Conservation (phyloP, 2,329 filamentous ascomycete genomes). For the Pseudocercospora cruenta region DNA sequence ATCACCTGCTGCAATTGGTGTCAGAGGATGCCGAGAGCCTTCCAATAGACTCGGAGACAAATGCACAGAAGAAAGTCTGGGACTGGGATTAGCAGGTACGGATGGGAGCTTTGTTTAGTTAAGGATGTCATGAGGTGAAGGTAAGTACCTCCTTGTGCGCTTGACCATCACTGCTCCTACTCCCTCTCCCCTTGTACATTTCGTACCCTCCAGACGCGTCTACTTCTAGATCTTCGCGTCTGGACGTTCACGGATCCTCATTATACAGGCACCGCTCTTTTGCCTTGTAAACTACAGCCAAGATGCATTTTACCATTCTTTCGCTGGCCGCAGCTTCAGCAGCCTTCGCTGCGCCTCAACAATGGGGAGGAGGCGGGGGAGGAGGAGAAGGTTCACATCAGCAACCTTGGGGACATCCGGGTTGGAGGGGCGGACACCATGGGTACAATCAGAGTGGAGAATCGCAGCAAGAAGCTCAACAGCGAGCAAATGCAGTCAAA, state of each 20-base stretch:
- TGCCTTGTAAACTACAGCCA: not conserved
- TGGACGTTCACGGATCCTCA: not conserved
- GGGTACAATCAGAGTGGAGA: conserved; percentile 13
- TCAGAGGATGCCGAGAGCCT: not conserved
- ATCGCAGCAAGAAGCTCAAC: conserved; percentile 21
- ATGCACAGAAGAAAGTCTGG: not conserved
- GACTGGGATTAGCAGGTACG: not conserved
- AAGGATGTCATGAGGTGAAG: not conserved
- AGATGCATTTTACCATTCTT: conserved; percentile 5
- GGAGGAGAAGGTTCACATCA: not conserved
- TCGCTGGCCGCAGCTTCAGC: not conserved
- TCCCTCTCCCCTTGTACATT: not conserved
- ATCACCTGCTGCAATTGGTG: not conserved
- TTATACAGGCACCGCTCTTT: not conserved
- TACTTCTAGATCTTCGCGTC: not conserved
- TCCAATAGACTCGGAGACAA: conserved; percentile 1
- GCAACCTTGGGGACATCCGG: conserved; percentile 9
- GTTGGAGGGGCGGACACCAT: conserved; percentile 9
- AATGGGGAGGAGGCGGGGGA: not conserved
- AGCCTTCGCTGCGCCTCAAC: conserved; percentile 3
- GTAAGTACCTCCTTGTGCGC: conserved; percentile 3
- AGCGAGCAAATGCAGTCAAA: conserved; percentile 62
- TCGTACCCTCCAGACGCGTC: not conserved
- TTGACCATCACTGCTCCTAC: not conserved
- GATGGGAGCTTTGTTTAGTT: not conserved